Evolutionary conservation across 2,329 filamentous ascomycete genomes (phyloP).

Genomic region (Neoscytalidium dimidiatum): DNA sequence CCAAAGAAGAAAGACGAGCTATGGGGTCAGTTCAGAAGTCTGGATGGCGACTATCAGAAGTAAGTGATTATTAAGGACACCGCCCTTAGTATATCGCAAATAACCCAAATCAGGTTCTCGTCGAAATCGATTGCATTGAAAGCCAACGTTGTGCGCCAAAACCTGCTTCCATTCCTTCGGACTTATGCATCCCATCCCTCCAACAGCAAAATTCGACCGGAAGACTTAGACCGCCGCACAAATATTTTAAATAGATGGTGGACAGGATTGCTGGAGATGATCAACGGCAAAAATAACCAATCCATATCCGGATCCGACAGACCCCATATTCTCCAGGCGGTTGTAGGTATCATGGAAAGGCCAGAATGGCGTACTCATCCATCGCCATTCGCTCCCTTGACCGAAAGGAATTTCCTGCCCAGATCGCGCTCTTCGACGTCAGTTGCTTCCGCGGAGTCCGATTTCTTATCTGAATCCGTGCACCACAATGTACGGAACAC

Average conservation of each 20-base stretch:
- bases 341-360: slow-evolving; percentile 81
- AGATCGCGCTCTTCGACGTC: slow-evolving; percentile 56
- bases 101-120: slow-evolving; percentile 57
- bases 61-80: slow-evolving; percentile 34
- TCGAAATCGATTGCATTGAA: slow-evolving; percentile 73
- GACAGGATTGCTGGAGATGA: slow-evolving; percentile 77
- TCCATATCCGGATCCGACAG: slow-evolving; percentile 83
- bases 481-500: slow-evolving; percentile 88
- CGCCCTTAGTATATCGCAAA: background rate
- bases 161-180: slow-evolving; percentile 75
- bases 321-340: slow-evolving; percentile 75
- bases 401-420: slow-evolving; percentile 53
- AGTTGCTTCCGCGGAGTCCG: slow-evolving; percentile 64
- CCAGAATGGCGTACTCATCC: slow-evolving; percentile 82
- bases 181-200: slow-evolving; percentile 69
- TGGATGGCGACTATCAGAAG: slow-evolving; percentile 70
- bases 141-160: slow-evolving; percentile 71
- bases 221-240: slow-evolving; percentile 79
- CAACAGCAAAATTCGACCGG: slow-evolving; percentile 65
- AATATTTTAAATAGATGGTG: slow-evolving; percentile 90
- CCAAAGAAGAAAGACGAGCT: slow-evolving; percentile 68
- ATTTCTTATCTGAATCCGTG: slow-evolving; percentile 73
- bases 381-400: slow-evolving; percentile 65
- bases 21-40: slow-evolving; percentile 66
- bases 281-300: slow-evolving; percentile 73